phyloP scores from a whole-genome alignment of 352 stramenopile species.

The Globisporangium radiosum region DNA sequence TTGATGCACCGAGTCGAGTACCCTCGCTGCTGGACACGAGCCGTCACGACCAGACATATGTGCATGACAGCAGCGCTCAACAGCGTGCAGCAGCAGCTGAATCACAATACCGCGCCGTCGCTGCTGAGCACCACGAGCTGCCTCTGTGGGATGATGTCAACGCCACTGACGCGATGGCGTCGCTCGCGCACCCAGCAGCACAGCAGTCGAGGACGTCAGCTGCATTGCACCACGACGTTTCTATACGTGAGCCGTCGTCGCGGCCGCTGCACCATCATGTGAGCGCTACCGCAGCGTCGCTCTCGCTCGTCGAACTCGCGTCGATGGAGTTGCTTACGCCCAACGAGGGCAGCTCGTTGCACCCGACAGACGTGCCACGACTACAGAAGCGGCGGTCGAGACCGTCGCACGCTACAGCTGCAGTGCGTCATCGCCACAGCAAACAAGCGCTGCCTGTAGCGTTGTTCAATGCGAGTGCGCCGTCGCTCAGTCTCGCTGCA shows the following conservation, averaged over 20 bases:
- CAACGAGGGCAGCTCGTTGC: neutral
- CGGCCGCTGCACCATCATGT: no score
- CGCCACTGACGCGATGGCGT: no score
- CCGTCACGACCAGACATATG: neutral
- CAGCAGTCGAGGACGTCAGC: no score
- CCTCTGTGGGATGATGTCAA: neutral
- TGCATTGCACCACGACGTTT: neutral
- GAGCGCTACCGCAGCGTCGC: neutral
- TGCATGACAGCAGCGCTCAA: no score
- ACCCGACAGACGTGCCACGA: no score
- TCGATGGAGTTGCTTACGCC: slow-evolving; percentile 4
- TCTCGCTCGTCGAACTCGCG: slow-evolving; percentile 12
- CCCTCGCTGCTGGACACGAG: neutral
- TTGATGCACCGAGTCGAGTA: neutral
- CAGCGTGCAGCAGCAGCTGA: neutral
- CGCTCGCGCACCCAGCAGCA: no score
- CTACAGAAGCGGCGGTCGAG: neutral
- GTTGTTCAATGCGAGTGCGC: no score
- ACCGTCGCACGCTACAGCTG: neutral
- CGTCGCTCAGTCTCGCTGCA: slow-evolving; percentile 5
- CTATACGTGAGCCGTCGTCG: no score
- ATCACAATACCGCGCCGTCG: neutral
- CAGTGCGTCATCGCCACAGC: neutral
- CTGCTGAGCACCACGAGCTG: neutral
- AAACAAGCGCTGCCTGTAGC: no score